phyloP scores from a whole-genome alignment of 2,329 filamentous ascomycete genomes.

The Aspergillus sp. region DNA sequence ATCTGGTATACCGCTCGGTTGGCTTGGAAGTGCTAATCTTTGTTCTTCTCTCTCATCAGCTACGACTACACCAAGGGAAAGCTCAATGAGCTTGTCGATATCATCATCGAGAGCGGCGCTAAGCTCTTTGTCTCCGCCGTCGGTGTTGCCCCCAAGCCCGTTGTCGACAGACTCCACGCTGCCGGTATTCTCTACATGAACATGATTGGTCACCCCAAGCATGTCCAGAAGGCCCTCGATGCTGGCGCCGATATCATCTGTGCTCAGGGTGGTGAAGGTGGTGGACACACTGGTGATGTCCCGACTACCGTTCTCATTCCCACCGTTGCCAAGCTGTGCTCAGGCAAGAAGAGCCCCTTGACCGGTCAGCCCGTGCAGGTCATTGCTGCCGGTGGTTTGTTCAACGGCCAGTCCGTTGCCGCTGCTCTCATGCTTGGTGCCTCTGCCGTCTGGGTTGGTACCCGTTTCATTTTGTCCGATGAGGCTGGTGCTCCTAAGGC shows the following conservation, averaged over 20 bases:
- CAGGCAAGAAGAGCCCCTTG: conserved; percentile 78
- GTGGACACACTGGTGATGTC: conserved; percentile 92
- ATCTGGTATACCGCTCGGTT: not conserved
- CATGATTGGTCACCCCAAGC: conserved; percentile 99
- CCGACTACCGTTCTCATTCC: conserved; percentile 91
- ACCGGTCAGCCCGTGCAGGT: conserved; percentile 86
- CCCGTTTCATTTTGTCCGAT: conserved; percentile 86
- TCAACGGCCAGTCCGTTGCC: conserved; percentile 85
- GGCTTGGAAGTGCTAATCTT: conserved; percentile 6
- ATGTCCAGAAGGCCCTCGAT: conserved; percentile 92
- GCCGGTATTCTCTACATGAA: conserved; percentile 95
- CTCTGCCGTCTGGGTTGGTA: conserved; percentile 91
- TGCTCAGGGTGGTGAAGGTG: conserved; percentile 95
- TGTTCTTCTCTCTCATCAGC: conserved; percentile 45
- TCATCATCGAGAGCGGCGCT: conserved; percentile 87
- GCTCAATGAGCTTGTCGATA: conserved; percentile 81
- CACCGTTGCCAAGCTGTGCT: conserved; percentile 75
- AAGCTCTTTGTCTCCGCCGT: conserved; percentile 96
- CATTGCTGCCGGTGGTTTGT: conserved; percentile 88
- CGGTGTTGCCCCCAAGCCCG: conserved; percentile 80
- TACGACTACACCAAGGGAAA: conserved; percentile 99
- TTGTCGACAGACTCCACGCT: conserved; percentile 87
- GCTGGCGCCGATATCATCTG: conserved; percentile 94
- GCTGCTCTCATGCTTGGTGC: conserved; percentile 91
- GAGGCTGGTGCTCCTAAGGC: conserved; percentile 90